A percentile compares a stretch with the other conserved stretches of the same genome.
Conservation (phyloP, 257 asterid genomes). For the Nicotiana tomentosiformis region DNA sequence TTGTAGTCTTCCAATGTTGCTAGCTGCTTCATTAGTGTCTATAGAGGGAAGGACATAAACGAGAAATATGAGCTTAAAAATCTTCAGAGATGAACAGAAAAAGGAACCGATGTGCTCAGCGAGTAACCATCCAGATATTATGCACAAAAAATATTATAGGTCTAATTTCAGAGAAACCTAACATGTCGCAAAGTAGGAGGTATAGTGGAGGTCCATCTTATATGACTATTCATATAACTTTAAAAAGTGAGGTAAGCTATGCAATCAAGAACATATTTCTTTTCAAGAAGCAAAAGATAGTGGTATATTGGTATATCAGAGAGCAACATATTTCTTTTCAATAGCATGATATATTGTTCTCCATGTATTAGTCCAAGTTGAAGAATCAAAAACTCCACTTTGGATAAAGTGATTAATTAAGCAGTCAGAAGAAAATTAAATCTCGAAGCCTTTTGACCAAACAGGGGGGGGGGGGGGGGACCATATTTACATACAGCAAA, state of each 20-base stretch:
- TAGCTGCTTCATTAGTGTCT: conserved; percentile 90
- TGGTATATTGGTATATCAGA: background rate
- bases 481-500: background rate
- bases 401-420: background rate
- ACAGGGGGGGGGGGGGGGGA: background rate
- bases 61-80: background rate
- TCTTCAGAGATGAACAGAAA: background rate
- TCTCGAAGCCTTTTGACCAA: background rate
- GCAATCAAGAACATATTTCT: background rate
- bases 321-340: background rate
- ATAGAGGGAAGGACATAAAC: conserved; percentile 2
- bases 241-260: background rate
- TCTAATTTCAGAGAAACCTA: background rate
- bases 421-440: background rate
- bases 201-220: background rate
- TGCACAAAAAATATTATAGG: background rate
- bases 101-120: background rate
- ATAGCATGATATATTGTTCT: background rate
- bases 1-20: conserved; percentile 96
- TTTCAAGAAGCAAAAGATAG: background rate
- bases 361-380: background rate
- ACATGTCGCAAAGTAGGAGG: background rate
- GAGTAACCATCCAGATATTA: background rate
- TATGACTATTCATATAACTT: background rate
- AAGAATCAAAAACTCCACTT: background rate